phyloP scores from a whole-genome alignment of 768 basidiomycete genomes.

The Lepiota subincarnata region DNA sequence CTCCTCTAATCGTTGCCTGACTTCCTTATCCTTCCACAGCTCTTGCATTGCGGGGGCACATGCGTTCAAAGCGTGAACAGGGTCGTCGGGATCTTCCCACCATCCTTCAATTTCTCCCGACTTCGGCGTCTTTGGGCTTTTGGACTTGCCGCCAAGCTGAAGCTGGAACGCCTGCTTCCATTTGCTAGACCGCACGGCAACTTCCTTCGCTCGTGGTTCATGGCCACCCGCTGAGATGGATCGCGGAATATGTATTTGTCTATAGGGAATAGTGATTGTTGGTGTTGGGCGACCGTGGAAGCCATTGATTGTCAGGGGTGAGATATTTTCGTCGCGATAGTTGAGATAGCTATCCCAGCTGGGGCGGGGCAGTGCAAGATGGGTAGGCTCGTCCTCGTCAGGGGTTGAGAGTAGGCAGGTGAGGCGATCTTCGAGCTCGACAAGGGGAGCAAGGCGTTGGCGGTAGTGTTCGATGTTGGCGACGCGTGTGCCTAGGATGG shows the following conservation, averaged over 20 bases:
- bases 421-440: constrained; percentile 65
- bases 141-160: constrained; percentile 42
- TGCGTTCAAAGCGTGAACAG: constrained; percentile 65
- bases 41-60: constrained; percentile 64
- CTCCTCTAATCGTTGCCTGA: constrained; percentile 60
- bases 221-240: constrained; percentile 15
- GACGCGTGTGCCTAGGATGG: constrained; percentile 45
- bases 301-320: constrained; percentile 20
- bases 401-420: constrained; percentile 64
- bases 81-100: constrained; percentile 85
- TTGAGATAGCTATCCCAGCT: constrained; percentile 34
- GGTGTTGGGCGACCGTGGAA: constrained; percentile 42
- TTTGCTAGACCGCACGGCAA: constrained; percentile 57
- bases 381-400: constrained; percentile 69
- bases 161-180: constrained; percentile 70
- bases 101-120: constrained; percentile 73
- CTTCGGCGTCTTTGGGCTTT: constrained; percentile 66
- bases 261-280: constrained; percentile 44
- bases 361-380: constrained; percentile 36
- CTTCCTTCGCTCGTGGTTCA: constrained; percentile 37
- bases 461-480: constrained; percentile 61
- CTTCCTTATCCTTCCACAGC: constrained; percentile 72
- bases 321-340: constrained; percentile 21
- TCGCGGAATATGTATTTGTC: constrained; percentile 22
- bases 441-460: constrained; percentile 60